Evolutionary conservation across 164 flowering plant species (phyloP), one percentile per base, ranked within the genome.

Genomic region (Magnolia officinalis): DNA sequence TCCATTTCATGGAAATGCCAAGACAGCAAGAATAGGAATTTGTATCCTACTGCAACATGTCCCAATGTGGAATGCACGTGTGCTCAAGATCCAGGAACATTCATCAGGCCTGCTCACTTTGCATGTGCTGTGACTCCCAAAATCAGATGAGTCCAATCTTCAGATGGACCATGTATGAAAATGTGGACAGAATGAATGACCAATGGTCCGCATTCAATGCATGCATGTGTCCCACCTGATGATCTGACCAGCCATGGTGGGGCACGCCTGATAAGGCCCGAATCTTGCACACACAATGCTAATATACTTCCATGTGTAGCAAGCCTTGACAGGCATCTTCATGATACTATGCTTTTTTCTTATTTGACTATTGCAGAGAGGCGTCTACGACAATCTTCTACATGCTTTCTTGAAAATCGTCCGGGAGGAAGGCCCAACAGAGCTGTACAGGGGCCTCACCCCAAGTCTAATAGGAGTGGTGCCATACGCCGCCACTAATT

Each of bases 401-500:
- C 92, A 96, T 74, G 98, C 98, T 1, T 96, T 96, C 77, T 37
- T 96, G 24, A 96, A 91, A 84, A 96, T 94, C 50, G 23, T 91
- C 64, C 79, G 72, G 81, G 92, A 92, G 75, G 97, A 91, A 76
- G 99, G 99, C 20, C 89, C 87, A 29, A 85, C 82, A 24, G 99
- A 96, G 83, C 90, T 96, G 21, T 96, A 90, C 83, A 80, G 99
- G 80, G 99, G 99, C 64, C 96, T 96, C 50, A 87, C 90, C 65
- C 98, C 98, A 5, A 96, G 99, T 78, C 82, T 96, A 3, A 91
- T 96, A 8, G 99, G 99, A 67, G 96, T 96, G 18, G 83, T 96
- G 72, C 99, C 99, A 19, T 96, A 96, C 82, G 96, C 99, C 26
- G 97, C 99, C 23, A 84, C 95, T 26, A 96, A 96, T 76, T 94